These are phyloP conservation scores for Rugonectria rugulosa DNA, from an alignment of 2,329 filamentous ascomycete species.

Conservation along the genomic window DNA sequence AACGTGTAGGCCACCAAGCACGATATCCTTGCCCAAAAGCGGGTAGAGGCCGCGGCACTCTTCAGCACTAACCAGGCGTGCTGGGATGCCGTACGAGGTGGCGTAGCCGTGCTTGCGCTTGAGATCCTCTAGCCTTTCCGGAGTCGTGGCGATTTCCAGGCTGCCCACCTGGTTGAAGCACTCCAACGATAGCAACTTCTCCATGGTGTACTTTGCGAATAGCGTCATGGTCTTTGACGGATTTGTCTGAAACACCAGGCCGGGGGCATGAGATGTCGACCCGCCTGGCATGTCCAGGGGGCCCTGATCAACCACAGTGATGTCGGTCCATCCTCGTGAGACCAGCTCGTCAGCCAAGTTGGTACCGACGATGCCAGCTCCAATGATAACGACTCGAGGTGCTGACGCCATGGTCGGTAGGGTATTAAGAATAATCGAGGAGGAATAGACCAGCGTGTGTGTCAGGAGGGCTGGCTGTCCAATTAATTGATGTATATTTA, in stretches of 20 bases:
- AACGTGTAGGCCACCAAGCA: constrained; percentile 67
- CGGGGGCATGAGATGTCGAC: constrained; percentile 71
- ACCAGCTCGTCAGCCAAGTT: constrained; percentile 71
- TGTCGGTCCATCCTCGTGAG: constrained; percentile 67
- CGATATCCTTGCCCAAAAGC: constrained; percentile 57
- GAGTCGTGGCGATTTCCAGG: constrained; percentile 68
- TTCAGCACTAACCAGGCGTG: constrained; percentile 58
- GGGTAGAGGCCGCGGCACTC: constrained; percentile 64
- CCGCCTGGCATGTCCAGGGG: constrained; percentile 69
- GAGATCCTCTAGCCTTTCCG: constrained; percentile 64
- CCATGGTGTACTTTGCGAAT: constrained; percentile 67
- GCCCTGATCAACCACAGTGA: constrained; percentile 71
- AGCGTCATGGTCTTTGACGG: constrained; percentile 63
- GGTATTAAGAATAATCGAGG: neutral
- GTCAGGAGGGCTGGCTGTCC: neutral
- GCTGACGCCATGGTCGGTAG: constrained; percentile 25
- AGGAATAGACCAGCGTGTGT: neutral
- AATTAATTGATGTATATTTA: neutral
- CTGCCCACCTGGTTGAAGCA: constrained; percentile 72
- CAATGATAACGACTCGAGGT: constrained; percentile 44
- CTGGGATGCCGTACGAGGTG: constrained; percentile 66
- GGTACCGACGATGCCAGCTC: constrained; percentile 64
- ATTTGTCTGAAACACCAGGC: constrained; percentile 70
- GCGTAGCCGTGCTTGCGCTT: constrained; percentile 70
- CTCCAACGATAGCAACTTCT: constrained; percentile 64